Evolutionary conservation across 805 yeast genomes (phyloP).

Genomic region (Nakazawaea ishiwadae): DNA sequence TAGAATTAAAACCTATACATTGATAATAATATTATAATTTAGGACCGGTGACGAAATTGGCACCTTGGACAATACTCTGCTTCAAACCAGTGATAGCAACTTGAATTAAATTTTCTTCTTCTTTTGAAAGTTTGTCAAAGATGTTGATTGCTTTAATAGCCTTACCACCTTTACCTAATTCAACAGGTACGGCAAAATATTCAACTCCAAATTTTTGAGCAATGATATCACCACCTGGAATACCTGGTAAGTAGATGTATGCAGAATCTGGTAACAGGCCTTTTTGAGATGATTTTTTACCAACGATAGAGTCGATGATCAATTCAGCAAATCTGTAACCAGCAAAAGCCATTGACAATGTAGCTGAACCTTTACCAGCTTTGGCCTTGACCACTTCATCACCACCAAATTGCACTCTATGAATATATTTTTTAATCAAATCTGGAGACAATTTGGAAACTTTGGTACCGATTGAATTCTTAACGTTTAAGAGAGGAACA

Average conservation of each 20-base stretch:
- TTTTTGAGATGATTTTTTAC: not conserved
- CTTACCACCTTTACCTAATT: constrained; percentile 31
- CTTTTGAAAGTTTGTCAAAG: not conserved
- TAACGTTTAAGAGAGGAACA: constrained; percentile 42
- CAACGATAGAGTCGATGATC: constrained; percentile 35
- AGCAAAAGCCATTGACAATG: constrained; percentile 93
- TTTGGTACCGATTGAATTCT: constrained; percentile 24
- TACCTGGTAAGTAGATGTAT: constrained; percentile 49
- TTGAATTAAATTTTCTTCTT: constrained; percentile 7
- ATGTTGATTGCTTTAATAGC: constrained; percentile 16
- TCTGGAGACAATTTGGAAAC: constrained; percentile 37
- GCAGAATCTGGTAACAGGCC: constrained; percentile 37
- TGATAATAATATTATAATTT: too few species aligned
- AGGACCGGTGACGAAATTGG: constrained; percentile 8
- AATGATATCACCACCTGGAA: constrained; percentile 41
- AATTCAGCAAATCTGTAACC: constrained; percentile 75
- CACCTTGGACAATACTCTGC: constrained; percentile 10
- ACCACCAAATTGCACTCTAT: constrained; percentile 56
- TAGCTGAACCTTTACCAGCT: constrained; percentile 92
- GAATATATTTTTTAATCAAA: constrained; percentile 35
- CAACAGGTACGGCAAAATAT: constrained; percentile 46
- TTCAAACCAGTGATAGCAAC: constrained; percentile 11
- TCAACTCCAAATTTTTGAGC: constrained; percentile 34
- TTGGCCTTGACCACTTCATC: constrained; percentile 96
- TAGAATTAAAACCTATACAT: too few species aligned